Evolutionary conservation across 805 yeast genomes (phyloP), one percentile per base, ranked within the genome.

Genomic region (Sungouiozyma ichnusensis): DNA sequence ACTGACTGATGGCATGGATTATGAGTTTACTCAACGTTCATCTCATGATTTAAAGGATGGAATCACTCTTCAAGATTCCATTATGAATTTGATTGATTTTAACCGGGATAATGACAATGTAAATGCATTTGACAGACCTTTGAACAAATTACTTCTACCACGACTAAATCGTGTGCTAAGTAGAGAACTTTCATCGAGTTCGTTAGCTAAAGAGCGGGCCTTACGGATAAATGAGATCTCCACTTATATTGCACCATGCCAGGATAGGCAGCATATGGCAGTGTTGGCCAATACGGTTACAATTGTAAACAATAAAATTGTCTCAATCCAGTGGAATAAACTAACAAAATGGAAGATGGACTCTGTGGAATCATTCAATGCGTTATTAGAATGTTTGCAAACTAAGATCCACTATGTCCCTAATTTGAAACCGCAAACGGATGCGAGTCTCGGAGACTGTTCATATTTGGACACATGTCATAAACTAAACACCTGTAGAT

Each of bases 391-490:
- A 24, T 71, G 58, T 50, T 53, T 64, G 16, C 58, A 51, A 35
- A 50, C 49, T 16, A 69, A 68, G 42, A 69, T 71, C 41, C 82
- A 76, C 55, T 74, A 67, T 49, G 64, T 76, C n/a, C 80, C 80
- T 11, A 63, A 74, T 24, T 60, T 74, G 24, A 75, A 73, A 45
- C 53, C 63, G 14, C 79, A 75, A 43, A 86, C 96, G 0, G 97
- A 90, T 52, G 42, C 64, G 2, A 63, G 70, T 15, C 58, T 85
- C 6, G 97, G 96, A 1, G 97, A 88, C 60, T 88, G 97, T 58
- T 87, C 96, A 8, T 88, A 88, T 57, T 69, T 88, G 45, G 97
- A 88, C 57, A 87, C 97, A 1, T 88, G 97, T 57, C 96, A 85
- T 64, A 86, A 86, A 61, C 72, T 85, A 58, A 76, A 75, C 45